These are phyloP conservation scores for Arabidopsis lyrata DNA, from an alignment of 441 rosid species.

Conservation along the genomic window DNA sequence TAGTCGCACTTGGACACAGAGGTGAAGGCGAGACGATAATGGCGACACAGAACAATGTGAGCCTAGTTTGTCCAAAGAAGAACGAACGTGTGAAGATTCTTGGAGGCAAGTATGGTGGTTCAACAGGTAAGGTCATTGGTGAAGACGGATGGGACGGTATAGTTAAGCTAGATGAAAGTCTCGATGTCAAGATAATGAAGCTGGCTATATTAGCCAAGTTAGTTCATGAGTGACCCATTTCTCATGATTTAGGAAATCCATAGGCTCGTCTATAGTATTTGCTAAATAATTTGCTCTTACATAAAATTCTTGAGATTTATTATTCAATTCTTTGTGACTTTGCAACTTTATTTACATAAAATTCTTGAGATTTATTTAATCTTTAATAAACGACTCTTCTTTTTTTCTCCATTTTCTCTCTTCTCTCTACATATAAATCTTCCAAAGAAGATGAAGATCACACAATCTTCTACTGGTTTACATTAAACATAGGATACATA, in stretches of 20 bases:
- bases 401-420: neutral
- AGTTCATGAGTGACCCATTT: slow-evolving; percentile 4
- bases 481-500: no score
- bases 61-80: slow-evolving; percentile 76
- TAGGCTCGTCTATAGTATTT: neutral
- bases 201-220: slow-evolving; percentile 75
- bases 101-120: slow-evolving; percentile 81
- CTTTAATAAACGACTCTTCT: neutral
- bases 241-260: neutral
- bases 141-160: slow-evolving; percentile 92
- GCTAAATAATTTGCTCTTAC: neutral
- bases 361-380: neutral
- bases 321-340: neutral
- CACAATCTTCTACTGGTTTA: neutral
- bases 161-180: slow-evolving; percentile 80
- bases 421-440: neutral
- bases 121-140: slow-evolving; percentile 83
- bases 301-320: neutral
- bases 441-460: neutral
- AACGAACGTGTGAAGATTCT: slow-evolving; percentile 82
- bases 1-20: slow-evolving; percentile 65
- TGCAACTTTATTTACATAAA: no score
- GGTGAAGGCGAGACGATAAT: slow-evolving; percentile 68
- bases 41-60: slow-evolving; percentile 57
- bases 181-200: slow-evolving; percentile 86